Conservation (phyloP, 768 basidiomycete genomes). For the Podaxis pistillaris region DNA sequence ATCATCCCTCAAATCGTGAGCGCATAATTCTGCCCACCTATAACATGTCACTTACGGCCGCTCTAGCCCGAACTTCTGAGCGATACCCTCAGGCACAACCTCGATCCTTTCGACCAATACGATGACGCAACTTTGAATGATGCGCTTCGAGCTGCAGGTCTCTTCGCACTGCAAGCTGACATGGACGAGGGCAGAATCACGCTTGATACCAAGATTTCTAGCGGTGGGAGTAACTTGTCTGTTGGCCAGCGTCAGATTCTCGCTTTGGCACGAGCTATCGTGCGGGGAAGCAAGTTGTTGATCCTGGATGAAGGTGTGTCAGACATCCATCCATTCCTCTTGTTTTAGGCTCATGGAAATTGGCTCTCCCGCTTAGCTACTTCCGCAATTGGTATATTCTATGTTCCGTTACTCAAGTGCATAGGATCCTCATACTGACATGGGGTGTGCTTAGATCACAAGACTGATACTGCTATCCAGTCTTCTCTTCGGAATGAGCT, state of each 20-base stretch:
- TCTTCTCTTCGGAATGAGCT: slow-evolving; percentile 65
- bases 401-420: background rate
- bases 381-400: slow-evolving; percentile 37
- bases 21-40: background rate
- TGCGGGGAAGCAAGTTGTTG: slow-evolving; percentile 52
- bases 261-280: slow-evolving; percentile 55
- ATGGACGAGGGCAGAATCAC: slow-evolving; percentile 49
- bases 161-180: slow-evolving; percentile 33
- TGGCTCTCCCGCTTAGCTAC: slow-evolving; percentile 29
- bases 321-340: background rate
- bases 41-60: background rate
- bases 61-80: slow-evolving; percentile 31
- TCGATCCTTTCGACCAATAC: slow-evolving; percentile 59
- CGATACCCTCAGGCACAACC: slow-evolving; percentile 50
- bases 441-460: slow-evolving; percentile 34
- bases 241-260: slow-evolving; percentile 72
- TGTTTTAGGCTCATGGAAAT: background rate
- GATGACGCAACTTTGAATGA: slow-evolving; percentile 42
- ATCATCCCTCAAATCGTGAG: slow-evolving; percentile 50
- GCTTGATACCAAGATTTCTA: slow-evolving; percentile 39
- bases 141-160: slow-evolving; percentile 35
- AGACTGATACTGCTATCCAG: slow-evolving; percentile 67
- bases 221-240: slow-evolving; percentile 66
- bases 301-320: slow-evolving; percentile 58
- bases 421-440: background rate